Percentiles rank a stretch among this genome's conserved stretches.
These are phyloP conservation scores for Prunus yedoensis DNA, from an alignment of 331 rosid genomes.

Conservation along the genomic window DNA sequence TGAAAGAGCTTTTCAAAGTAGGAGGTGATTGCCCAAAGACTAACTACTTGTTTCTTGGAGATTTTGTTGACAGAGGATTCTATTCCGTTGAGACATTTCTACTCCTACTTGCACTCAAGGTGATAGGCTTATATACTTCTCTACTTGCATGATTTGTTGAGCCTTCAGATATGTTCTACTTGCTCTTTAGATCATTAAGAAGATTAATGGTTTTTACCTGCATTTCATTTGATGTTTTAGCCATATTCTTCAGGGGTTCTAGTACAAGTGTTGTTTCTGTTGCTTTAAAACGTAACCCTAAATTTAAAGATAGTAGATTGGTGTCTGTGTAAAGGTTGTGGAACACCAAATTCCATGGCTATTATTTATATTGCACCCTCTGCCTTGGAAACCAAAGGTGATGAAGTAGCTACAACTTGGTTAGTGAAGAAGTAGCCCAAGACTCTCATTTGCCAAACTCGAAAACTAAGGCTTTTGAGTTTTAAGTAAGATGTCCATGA, in stretches of 20 bases:
- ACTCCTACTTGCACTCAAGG: constrained; percentile 97
- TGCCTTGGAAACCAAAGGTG: neutral
- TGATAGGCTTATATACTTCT: constrained; percentile 22
- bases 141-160: neutral
- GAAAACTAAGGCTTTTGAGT: too few species aligned
- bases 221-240: neutral
- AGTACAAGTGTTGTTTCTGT: neutral
- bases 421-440: neutral
- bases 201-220: neutral
- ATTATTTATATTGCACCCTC: neutral
- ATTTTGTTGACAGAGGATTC: constrained; percentile 96
- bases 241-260: neutral
- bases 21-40: constrained; percentile 99
- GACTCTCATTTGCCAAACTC: too few species aligned
- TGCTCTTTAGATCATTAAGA: neutral
- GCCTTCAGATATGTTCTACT: constrained; percentile 5
- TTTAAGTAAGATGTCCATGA: too few species aligned
- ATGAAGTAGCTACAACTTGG: neutral
- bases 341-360: neutral
- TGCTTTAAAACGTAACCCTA: neutral
- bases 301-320: neutral
- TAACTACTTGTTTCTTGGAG: constrained; percentile 95
- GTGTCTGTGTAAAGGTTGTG: neutral
- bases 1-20: constrained; percentile 99
- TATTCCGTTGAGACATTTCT: constrained; percentile 94